phyloP scores from a whole-genome alignment of 2,329 filamentous ascomycete genomes.

The Xylariales sp. region DNA sequence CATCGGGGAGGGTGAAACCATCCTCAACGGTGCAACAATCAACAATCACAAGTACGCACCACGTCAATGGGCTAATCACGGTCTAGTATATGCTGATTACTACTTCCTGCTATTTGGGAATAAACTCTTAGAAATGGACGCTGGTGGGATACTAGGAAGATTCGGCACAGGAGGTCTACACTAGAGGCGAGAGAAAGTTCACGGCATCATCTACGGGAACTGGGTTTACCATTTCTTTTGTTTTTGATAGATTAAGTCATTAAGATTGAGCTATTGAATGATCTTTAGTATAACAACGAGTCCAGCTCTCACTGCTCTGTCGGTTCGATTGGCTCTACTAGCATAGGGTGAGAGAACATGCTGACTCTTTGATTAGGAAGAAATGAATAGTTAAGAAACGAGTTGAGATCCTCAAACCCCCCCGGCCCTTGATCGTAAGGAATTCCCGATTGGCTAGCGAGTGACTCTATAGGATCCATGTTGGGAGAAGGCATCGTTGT shows the following conservation, averaged over 20 bases:
- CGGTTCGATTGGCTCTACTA: neutral
- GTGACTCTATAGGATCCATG: neutral
- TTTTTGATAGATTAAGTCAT: too few species aligned
- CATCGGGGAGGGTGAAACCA: constrained; percentile 32
- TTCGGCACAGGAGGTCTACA: constrained; percentile 1
- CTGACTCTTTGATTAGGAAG: constrained; percentile 11
- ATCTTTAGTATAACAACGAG: too few species aligned
- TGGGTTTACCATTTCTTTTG: too few species aligned
- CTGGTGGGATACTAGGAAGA: constrained; percentile 1
- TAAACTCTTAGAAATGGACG: constrained; percentile 16
- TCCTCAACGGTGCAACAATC: constrained; percentile 40
- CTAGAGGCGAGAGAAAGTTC: constrained; percentile 12
- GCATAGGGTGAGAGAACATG: constrained; percentile 9
- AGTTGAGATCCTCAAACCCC: constrained; percentile 8
- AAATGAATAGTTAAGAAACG: constrained; percentile 9
- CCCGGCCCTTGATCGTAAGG: neutral
- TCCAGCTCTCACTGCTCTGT: constrained; percentile 20
- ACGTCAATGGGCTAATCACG: constrained; percentile 38
- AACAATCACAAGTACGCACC: constrained; percentile 42
- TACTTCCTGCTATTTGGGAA: constrained; percentile 42
- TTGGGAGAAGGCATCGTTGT: constrained; percentile 5
- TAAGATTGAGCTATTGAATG: too few species aligned
- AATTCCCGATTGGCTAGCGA: neutral
- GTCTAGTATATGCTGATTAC: constrained; percentile 46
- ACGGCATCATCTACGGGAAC: constrained; percentile 13